Conservation (phyloP, 441 rosid genomes). For the Capsella rubella region DNA sequence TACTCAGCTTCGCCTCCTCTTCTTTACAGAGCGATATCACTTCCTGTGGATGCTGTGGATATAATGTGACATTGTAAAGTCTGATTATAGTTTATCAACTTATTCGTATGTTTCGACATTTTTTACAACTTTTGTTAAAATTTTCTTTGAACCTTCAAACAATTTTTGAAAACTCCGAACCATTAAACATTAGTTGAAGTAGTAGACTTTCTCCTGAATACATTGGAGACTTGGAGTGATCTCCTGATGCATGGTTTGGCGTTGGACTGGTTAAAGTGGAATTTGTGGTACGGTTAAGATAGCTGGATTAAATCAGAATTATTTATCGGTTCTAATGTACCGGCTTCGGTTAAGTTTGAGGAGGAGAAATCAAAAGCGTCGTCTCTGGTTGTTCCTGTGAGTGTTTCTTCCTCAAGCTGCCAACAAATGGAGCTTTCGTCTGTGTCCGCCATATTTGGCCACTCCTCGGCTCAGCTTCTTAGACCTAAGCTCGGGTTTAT, state of each 20-base stretch:
- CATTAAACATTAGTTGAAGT: neutral
- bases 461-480: slow-evolving; percentile 29
- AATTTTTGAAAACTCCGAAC: neutral
- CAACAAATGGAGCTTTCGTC: slow-evolving; percentile 37
- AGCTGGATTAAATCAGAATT: neutral
- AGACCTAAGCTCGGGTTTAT: slow-evolving; percentile 23
- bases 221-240: too few species aligned
- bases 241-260: neutral
- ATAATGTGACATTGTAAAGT: slow-evolving; percentile 47
- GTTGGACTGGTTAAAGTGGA: neutral
- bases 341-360: slow-evolving; percentile 6
- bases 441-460: slow-evolving; percentile 28
- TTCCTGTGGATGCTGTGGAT: slow-evolving; percentile 84
- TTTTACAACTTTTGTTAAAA: slow-evolving; percentile 1
- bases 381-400: slow-evolving; percentile 6
- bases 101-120: slow-evolving; percentile 10
- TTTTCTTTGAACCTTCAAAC: too few species aligned
- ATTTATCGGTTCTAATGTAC: neutral
- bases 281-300: neutral
- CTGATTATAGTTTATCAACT: neutral
- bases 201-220: too few species aligned
- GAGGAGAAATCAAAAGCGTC: slow-evolving; percentile 15
- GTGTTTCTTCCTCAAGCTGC: slow-evolving; percentile 23
- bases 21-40: slow-evolving; percentile 78
- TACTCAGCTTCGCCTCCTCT: slow-evolving; percentile 61